Evolutionary conservation across 1,284 basidiomycete genomes (phyloP), one percentile per base, ranked within the genome.

Genomic region (Agroathelia rolfsii): DNA sequence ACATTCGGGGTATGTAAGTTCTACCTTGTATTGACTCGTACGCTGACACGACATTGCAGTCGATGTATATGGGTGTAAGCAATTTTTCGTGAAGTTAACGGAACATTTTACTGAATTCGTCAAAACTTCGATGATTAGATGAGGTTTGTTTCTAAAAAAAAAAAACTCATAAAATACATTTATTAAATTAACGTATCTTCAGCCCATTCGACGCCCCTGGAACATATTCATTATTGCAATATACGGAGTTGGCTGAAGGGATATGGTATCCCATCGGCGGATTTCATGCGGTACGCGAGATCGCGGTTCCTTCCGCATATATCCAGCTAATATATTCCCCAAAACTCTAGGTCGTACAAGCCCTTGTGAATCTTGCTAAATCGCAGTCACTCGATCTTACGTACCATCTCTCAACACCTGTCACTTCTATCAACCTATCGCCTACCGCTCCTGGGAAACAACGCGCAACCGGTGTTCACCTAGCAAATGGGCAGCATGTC

Each of bases 181-280:
- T n/a, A n/a, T n/a, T n/a, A n/a, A n/a, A n/a, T n/a, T n/a, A n/a
- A n/a, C n/a, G n/a, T n/a, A n/a, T n/a, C n/a, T n/a, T n/a, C n/a
- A 37, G 35, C 6, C 67, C 67, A 6, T 68, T 64, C 41, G 61
- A 67, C 24, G 60, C 66, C 0, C 67, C 66, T 0, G 67, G 63
- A 5, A 68, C 65, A 12, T 67, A 67, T 45, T 58, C 58, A 7
- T 47, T 69, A 8, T 49, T 69, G 9, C 66, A 69, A 45, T 69
- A 67, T 48, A 63, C 65, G n/a, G 66, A 69, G 46, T 58, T 64
- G 7, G 61, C 62, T 24, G 53, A 56, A 44, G 64, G 65, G 3
- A 66, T 70, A 34, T 66, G 63, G 53, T 70, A 70, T 43, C 67
- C 67, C 2, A 49, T 55, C 23, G 67, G 66, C 11, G 67, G 67